These are phyloP conservation scores for Coemansia nantahalensis DNA, from an alignment of 192 early-diverging fungal species.

Conservation along the genomic window DNA sequence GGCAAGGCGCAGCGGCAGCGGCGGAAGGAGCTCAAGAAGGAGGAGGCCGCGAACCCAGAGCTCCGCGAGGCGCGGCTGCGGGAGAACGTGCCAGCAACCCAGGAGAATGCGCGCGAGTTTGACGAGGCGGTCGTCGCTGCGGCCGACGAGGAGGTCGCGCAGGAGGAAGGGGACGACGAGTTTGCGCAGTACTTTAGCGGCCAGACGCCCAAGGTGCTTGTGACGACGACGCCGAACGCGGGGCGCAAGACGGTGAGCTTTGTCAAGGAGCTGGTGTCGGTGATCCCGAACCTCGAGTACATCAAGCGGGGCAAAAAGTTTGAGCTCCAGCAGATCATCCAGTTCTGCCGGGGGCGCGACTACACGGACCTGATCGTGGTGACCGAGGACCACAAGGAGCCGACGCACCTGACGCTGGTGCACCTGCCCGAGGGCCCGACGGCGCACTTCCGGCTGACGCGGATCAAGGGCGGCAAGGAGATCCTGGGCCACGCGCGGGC, in stretches of 20 bases:
- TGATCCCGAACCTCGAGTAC: slow-evolving; percentile 90
- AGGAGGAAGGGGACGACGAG: slow-evolving; percentile 83
- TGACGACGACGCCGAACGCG: slow-evolving; percentile 71
- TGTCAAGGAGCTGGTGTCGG: slow-evolving; percentile 80
- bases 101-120: slow-evolving; percentile 88
- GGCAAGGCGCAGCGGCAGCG: slow-evolving; percentile 70
- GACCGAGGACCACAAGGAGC: slow-evolving; percentile 89
- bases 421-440: slow-evolving; percentile 97
- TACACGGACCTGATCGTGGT: slow-evolving; percentile 95
- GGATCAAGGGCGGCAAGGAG: slow-evolving; percentile 71
- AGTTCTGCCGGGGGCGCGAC: slow-evolving; percentile 82
- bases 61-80: slow-evolving; percentile 80
- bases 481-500: slow-evolving; percentile 80
- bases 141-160: slow-evolving; percentile 76
- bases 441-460: slow-evolving; percentile 91
- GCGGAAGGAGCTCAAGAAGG: slow-evolving; percentile 70
- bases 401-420: slow-evolving; percentile 86
- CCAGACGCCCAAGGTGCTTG: slow-evolving; percentile 83
- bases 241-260: slow-evolving; percentile 71
- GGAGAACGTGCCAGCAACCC: slow-evolving; percentile 87
- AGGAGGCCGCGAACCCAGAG: slow-evolving; percentile 80
- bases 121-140: slow-evolving; percentile 87
- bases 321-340: slow-evolving; percentile 86
- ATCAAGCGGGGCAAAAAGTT: slow-evolving; percentile 84
- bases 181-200: slow-evolving; percentile 89